A percentile compares a stretch with the other conserved stretches of the same genome.
phyloP scores from a whole-genome alignment of 192 early-diverging fungal genomes.

The Dissophora globulifera region DNA sequence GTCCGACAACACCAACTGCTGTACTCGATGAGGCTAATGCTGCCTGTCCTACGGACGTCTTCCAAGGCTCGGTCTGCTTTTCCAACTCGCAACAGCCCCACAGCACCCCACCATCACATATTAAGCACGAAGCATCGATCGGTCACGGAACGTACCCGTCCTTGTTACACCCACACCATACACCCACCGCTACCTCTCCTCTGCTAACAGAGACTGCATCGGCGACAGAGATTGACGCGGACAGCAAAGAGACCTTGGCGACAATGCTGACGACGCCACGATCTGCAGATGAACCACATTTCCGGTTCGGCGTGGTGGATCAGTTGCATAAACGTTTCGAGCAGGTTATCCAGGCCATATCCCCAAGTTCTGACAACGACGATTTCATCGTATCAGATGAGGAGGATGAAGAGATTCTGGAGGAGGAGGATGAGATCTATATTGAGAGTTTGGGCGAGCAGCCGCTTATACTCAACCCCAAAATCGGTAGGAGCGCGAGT shows the following conservation, averaged over 20 bases:
- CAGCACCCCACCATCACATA: too few species aligned
- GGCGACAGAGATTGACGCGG: neutral
- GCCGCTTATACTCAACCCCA: too few species aligned
- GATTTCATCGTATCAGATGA: neutral
- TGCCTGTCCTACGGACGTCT: neutral
- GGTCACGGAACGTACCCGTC: constrained; percentile 14
- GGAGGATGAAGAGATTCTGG: neutral
- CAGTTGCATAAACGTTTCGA: neutral
- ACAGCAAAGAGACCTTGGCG: neutral
- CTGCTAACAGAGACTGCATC: neutral
- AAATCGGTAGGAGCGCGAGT: too few species aligned
- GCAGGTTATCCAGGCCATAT: too few species aligned
- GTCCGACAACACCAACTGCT: neutral
- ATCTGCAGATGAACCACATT: constrained; percentile 17
- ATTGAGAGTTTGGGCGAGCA: too few species aligned
- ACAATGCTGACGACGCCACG: constrained; percentile 12
- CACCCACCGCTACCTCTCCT: too few species aligned
- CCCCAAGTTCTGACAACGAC: too few species aligned
- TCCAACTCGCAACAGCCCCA: too few species aligned
- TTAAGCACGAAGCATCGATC: constrained; percentile 4
- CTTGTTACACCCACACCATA: too few species aligned
- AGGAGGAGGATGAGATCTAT: neutral
- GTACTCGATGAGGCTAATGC: neutral
- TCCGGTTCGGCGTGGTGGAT: constrained; percentile 10
- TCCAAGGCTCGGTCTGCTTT: too few species aligned